Base-by-base conservation (phyloP, 345 rosid species). In the Aegle marmelos region DNA sequence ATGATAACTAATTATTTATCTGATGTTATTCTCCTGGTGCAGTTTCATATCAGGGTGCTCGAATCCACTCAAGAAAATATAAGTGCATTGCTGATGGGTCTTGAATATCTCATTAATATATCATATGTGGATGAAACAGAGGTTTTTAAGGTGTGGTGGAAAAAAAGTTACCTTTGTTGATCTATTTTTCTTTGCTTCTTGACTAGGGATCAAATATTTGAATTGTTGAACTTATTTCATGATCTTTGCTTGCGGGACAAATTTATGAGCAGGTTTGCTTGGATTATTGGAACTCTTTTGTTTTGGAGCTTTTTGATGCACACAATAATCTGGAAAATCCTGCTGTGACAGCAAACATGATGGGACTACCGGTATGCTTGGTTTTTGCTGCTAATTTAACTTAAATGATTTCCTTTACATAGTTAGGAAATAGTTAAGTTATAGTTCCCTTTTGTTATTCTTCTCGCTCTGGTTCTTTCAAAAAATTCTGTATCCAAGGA, bases 81-180 rank as follows among this genome's bases (percentile, higher is more conserved):
- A 16, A 39, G 90, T 82, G 82, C 89, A 24, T 78, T 93, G 82
- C 87, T 93, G 56, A 41, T 81, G 85, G 99, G 98, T 83, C 98
- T 94, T 45, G 98, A 94, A 64, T 97, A 94, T 88, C 88, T 97
- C 64, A 91, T 93, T 75, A 91, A 84, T 79, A 94, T 94, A 57
- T 97, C 98, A 53, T 97, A 91, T 84, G 98, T 93, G 62, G 99
- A 97, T 86, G 99, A 97, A 87, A 97, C 98, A 14, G 98, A 97
- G 81, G 99, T 97, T 75, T 97, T 97, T 76, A 97, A 97, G 99
- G 99, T 97, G 75, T 80, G 75, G n/a, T 27, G 5, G 17, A 37
- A 31, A 30, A 50, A 14, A 65, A 65, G 13, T 74, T 60, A 6
- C 39, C 30, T 68, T 24, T 33, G 5, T 63, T 14, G 31, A 21